These are phyloP conservation scores for Teratosphaeriaceae sp. DNA, from an alignment of 2,329 filamentous ascomycete genomes.

Conservation along the genomic window DNA sequence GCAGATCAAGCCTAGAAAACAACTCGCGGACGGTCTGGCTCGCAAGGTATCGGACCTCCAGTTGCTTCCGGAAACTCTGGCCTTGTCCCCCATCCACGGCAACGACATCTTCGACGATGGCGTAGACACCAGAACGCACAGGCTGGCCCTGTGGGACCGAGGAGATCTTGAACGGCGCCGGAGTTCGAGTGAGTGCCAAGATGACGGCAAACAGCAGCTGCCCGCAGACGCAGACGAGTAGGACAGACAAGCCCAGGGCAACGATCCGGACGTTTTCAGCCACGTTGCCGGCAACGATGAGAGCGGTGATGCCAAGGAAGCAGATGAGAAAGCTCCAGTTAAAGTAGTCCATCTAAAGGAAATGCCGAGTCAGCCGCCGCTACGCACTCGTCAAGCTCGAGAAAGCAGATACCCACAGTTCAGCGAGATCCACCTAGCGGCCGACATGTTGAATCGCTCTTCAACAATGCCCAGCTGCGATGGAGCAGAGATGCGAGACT, in stretches of 20 bases:
- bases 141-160: not conserved
- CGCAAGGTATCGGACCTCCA: constrained; percentile 5
- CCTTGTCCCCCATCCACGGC: constrained; percentile 10
- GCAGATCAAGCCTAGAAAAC: constrained; percentile 4
- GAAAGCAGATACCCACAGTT: not conserved
- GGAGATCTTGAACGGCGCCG: constrained; percentile 5
- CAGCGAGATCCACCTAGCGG: not conserved
- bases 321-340: constrained; percentile 10
- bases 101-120: constrained; percentile 9
- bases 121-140: constrained; percentile 5
- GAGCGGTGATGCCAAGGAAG: constrained; percentile 5
- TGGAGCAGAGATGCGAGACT: not conserved
- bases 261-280: not conserved
- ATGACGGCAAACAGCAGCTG: constrained; percentile 1
- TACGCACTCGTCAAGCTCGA: not conserved
- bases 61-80: constrained; percentile 5
- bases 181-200: not conserved
- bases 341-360: constrained; percentile 9
- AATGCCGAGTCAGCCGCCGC: too few relatives aligned
- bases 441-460: not conserved
- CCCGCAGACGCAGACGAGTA: not conserved
- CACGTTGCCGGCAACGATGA: constrained; percentile 7
- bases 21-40: constrained; percentile 2
- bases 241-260: not conserved
- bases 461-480: not conserved